Conservation (phyloP, 108 stramenopile genomes). For the Fistulifera solaris region DNA sequence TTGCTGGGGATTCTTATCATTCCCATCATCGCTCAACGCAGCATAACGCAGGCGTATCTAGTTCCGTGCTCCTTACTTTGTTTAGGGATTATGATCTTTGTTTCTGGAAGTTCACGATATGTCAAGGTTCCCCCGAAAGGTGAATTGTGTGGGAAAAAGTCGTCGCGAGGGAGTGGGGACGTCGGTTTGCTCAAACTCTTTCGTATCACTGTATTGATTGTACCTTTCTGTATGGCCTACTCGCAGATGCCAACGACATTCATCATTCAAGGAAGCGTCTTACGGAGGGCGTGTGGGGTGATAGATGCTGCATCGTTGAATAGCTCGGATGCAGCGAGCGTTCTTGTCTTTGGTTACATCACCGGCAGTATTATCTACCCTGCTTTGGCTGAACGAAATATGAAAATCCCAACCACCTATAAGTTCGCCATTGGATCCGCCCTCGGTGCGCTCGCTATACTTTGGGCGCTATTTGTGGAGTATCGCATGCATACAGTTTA, state of each 20-base stretch:
- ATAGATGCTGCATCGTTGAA: slow-evolving; percentile 83
- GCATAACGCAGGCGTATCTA: slow-evolving; percentile 69
- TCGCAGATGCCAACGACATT: slow-evolving; percentile 85
- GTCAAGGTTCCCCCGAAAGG: slow-evolving; percentile 15
- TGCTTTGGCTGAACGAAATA: slow-evolving; percentile 39
- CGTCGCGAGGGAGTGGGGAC: not conserved
- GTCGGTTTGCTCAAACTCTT: slow-evolving; percentile 39
- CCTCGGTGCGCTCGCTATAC: slow-evolving; percentile 59
- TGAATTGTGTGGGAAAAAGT: not conserved
- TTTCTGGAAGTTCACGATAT: slow-evolving; percentile 50
- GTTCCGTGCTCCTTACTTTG: slow-evolving; percentile 57
- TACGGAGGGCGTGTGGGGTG: slow-evolving; percentile 58
- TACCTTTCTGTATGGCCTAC: slow-evolving; percentile 83
- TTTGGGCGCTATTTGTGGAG: slow-evolving; percentile 60
- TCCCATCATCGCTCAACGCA: slow-evolving; percentile 60
- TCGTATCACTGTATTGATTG: slow-evolving; percentile 39
- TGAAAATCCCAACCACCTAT: slow-evolving; percentile 69
- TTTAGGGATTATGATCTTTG: slow-evolving; percentile 50
- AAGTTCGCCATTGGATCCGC: slow-evolving; percentile 79
- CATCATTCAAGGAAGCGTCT: slow-evolving; percentile 77
- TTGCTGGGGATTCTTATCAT: slow-evolving; percentile 70
- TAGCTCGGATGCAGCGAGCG: slow-evolving; percentile 68
- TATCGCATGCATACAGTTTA: slow-evolving; percentile 60
- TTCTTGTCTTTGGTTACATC: slow-evolving; percentile 62
- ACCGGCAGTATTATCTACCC: slow-evolving; percentile 64